phyloP scores from a whole-genome alignment of 306 rosid genomes.

The Pachyrhizus erosus region DNA sequence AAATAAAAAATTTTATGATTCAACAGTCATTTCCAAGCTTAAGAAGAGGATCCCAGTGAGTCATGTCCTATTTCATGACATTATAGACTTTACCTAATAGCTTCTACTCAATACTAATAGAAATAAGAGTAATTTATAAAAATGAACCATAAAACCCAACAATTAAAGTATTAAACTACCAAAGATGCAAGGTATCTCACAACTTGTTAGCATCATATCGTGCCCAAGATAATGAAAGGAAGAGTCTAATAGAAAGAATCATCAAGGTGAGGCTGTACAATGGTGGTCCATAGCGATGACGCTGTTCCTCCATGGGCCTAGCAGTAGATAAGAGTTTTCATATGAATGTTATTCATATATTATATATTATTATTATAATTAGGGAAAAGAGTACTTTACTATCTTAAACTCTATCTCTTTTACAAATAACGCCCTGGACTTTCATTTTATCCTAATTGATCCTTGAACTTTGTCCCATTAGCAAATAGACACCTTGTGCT shows the following conservation, averaged over 20 bases:
- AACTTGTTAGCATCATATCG: constrained; percentile 65
- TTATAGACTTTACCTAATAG: constrained; percentile 4
- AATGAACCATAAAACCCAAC: constrained; percentile 33
- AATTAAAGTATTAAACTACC: constrained; percentile 5
- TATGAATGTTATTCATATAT: constrained; percentile 18
- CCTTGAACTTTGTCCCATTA: no score
- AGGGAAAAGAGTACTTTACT: no score
- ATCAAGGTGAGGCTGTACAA: constrained; percentile 79
- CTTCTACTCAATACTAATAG: constrained; percentile 1
- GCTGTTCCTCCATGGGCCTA: constrained; percentile 99
- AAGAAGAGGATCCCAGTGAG: background rate
- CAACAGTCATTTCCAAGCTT: background rate
- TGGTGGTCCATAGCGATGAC: constrained; percentile 95
- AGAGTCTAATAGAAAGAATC: constrained; percentile 73
- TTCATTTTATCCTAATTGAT: no score
- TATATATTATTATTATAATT: background rate
- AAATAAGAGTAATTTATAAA: constrained; percentile 23
- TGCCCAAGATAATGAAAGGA: constrained; percentile 70
- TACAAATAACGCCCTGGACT: no score
- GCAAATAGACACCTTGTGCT: no score
- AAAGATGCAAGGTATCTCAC: constrained; percentile 62
- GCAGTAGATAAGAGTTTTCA: constrained; percentile 38
- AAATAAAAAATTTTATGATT: background rate
- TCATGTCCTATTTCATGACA: background rate
- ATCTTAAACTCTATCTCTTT: no score